Evolutionary conservation across 2,329 filamentous ascomycete species (phyloP).

Genomic region (Sclerotinia glacialis): DNA sequence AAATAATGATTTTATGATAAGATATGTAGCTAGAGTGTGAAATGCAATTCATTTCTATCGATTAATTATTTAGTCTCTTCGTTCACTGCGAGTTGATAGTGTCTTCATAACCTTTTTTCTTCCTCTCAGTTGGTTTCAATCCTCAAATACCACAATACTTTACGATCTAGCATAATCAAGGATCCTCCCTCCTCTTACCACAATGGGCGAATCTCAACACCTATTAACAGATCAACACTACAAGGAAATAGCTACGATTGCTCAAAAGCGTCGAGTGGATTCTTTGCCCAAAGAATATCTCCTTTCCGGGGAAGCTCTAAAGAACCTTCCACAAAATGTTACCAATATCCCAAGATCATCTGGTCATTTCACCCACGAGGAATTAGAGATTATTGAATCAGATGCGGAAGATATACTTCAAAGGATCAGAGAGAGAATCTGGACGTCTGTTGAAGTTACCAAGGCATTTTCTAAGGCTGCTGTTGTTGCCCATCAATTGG

Average conservation of each 20-base stretch:
- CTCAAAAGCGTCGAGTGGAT: conserved; percentile 39
- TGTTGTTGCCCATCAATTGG: conserved; percentile 48
- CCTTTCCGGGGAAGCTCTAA: conserved; percentile 30
- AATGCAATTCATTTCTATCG: background rate
- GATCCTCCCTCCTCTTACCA: too few species aligned
- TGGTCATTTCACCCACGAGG: conserved; percentile 17
- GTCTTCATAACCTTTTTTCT: background rate
- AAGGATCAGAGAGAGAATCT: conserved; percentile 27
- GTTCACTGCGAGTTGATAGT: background rate
- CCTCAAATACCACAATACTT: background rate
- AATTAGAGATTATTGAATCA: conserved; percentile 34
- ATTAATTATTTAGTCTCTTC: background rate
- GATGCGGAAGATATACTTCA: conserved; percentile 32
- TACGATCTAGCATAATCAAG: too few species aligned
- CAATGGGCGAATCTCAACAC: conserved; percentile 1
- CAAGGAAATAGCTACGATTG: conserved; percentile 42
- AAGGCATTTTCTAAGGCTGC: conserved; percentile 50
- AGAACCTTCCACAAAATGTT: conserved; percentile 28
- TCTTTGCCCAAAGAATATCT: conserved; percentile 37
- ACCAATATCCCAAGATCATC: conserved; percentile 15
- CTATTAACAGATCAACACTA: conserved; percentile 39
- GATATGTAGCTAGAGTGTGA: background rate
- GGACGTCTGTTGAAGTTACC: conserved; percentile 41
- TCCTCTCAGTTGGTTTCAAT: background rate
- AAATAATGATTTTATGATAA: background rate